Base-by-base conservation (phyloP, 1,284 basidiomycete genomes). In the Ceratobasidium sp. region DNA sequence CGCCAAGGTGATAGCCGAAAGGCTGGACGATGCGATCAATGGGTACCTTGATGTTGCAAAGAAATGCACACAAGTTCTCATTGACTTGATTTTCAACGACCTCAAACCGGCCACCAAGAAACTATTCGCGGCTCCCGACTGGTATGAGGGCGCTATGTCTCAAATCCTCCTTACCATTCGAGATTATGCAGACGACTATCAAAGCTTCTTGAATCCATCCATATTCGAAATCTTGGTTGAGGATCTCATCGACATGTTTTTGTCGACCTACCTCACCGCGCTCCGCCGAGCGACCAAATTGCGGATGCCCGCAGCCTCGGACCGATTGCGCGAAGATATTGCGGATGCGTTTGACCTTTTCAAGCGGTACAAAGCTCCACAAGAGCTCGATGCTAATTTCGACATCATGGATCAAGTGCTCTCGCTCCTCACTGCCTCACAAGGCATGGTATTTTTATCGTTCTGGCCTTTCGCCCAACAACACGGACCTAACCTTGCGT, bases 31-130 rank as follows among this genome's bases (percentile, higher is more conserved):
- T 80, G 96, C 97, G 20, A 98, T 99, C 81, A 97, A 99, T 82
- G 98, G 98, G 0, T 99, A 97, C 85, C 89, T 99, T 80, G 98
- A 99, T 84, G 95, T 99, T 26, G 96, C 96, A 76, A 99, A 98
- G 86, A 94, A 94, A 82, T 99, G 96, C 86, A 96, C 94, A 17
- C 94, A 97, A 81, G 92, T 94, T 0, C 89, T 99, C 68, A 97
- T 99, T 81, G 94, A 95, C 81, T 91, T 98, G 82, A 92, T 99
- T 80, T 97, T 99, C 87, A 94, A 97, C 83, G 98, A 99, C 83
- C 85, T 99, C 80, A 94, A 93, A 82, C 92, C 94, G 0, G 97
- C 94, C 10, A 92, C 92, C 47, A 96, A 95, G 83, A 89, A 89
- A 61, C 88, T 99, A 39, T 97, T 99, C 87, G 91, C 84, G 1